Evolutionary conservation across 306 rosid species (phyloP).

Genomic region (Hippophae rhamnoides): DNA sequence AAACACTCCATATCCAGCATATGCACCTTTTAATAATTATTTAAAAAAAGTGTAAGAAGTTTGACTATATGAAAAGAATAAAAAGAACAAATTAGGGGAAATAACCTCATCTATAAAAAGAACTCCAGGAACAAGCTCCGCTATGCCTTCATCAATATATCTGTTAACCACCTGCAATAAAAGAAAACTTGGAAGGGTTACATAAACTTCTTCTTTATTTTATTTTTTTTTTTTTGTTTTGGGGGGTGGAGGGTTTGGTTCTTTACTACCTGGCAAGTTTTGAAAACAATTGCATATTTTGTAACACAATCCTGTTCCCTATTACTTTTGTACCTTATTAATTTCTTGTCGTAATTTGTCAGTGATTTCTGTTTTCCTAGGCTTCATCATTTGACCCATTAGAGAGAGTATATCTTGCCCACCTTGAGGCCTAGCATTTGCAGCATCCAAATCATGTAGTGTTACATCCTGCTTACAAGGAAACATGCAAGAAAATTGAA

Average conservation of each 20-base stretch:
- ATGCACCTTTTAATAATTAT: constrained; percentile 56
- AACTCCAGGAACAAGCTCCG: constrained; percentile 99
- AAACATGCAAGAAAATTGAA: not conserved
- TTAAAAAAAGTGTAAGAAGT: constrained; percentile 2
- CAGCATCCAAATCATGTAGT: constrained; percentile 81
- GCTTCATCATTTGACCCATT: constrained; percentile 99
- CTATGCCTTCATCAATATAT: constrained; percentile 92
- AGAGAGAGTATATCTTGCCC: constrained; percentile 93
- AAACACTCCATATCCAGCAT: constrained; percentile 97
- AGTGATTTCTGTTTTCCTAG: constrained; percentile 89
- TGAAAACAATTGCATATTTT: too few relatives aligned
- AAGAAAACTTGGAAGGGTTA: not conserved
- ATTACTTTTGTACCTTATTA: constrained; percentile 49
- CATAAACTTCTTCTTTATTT: too few relatives aligned
- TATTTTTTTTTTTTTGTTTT: too few relatives aligned
- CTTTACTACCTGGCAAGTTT: too few relatives aligned
- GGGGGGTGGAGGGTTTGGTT: too few relatives aligned
- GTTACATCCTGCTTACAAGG: constrained; percentile 61
- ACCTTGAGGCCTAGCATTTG: constrained; percentile 91
- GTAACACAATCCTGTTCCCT: not conserved
- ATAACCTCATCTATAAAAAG: constrained; percentile 46
- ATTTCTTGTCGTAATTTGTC: constrained; percentile 88
- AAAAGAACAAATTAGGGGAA: not conserved
- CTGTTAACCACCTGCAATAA: constrained; percentile 77
- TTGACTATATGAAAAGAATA: constrained; percentile 6